Conservation (phyloP, 345 rosid genomes). For the Corchorus olitorius region DNA sequence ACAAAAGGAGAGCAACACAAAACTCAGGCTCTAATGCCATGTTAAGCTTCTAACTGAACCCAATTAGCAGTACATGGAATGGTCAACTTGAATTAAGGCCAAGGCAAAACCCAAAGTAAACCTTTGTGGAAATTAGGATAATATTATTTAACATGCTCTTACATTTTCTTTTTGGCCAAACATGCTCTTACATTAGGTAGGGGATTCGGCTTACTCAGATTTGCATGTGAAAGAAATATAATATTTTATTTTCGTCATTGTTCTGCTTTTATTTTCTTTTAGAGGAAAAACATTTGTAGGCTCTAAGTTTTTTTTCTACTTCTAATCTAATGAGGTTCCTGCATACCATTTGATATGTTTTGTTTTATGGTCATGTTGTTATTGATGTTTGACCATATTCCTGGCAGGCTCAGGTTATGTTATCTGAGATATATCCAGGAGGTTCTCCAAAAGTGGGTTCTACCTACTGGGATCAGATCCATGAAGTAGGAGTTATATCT, state of each 20-base stretch:
- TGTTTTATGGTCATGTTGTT: not conserved
- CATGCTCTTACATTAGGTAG: not conserved
- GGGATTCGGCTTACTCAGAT: not conserved
- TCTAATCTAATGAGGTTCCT: not conserved
- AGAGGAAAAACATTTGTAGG: not conserved
- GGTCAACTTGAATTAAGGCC: not conserved
- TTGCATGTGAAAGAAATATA: not conserved
- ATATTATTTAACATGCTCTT: not conserved
- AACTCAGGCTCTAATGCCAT: not conserved
- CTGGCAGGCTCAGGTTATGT: conserved; percentile 84
- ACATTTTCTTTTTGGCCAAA: not conserved
- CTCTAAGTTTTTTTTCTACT: not conserved
- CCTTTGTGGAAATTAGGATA: conserved; percentile 1
- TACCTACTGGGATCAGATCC: conserved; percentile 92
- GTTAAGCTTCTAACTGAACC: not conserved
- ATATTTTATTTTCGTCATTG: not conserved
- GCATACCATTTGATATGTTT: not conserved
- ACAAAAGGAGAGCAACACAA: not conserved
- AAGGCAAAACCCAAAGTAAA: not conserved
- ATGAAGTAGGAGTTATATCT: conserved; percentile 75
- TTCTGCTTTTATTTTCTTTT: conserved; percentile 2
- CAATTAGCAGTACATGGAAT: not conserved
- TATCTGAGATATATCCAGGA: conserved; percentile 98
- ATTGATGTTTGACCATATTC: conserved; percentile 12
- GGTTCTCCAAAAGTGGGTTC: conserved; percentile 82